A percentile compares a stretch with the other conserved stretches of the same genome.
Conservation (phyloP, 352 stramenopile genomes). For the Discostella stelligera region DNA sequence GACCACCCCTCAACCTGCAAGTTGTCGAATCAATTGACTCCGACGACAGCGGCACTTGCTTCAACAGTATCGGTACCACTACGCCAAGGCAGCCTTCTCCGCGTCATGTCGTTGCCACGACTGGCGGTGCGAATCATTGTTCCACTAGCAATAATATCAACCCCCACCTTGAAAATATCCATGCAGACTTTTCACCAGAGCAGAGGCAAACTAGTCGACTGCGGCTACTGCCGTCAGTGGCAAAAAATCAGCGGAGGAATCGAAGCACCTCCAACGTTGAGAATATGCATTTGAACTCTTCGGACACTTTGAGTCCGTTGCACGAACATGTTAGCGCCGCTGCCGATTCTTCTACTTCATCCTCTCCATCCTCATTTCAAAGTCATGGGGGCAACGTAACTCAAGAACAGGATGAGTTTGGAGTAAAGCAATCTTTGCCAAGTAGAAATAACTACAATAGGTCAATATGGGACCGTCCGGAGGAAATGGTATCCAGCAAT, state of each 20-base stretch:
- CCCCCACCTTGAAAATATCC: neutral
- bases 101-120: slow-evolving; percentile 1
- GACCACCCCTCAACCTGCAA: slow-evolving; percentile 17
- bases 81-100: slow-evolving; percentile 21
- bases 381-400: neutral
- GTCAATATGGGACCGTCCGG: slow-evolving; percentile 24
- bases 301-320: slow-evolving; percentile 5
- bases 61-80: slow-evolving; percentile 40
- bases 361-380: neutral
- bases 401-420: neutral
- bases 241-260: slow-evolving; percentile 3
- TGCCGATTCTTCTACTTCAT: neutral
- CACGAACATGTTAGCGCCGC: slow-evolving; percentile 6
- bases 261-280: neutral
- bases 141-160: neutral
- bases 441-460: neutral
- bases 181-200: neutral
- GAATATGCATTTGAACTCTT: slow-evolving; percentile 2
- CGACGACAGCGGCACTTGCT: slow-evolving; percentile 42
- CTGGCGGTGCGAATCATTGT: neutral
- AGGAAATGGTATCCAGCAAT: slow-evolving; percentile 13
- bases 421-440: neutral
- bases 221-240: neutral
- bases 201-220: neutral
- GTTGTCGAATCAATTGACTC: slow-evolving; percentile 25